Conservation (phyloP, 371 early-diverging fungal genomes). For the Mucor sp. region DNA sequence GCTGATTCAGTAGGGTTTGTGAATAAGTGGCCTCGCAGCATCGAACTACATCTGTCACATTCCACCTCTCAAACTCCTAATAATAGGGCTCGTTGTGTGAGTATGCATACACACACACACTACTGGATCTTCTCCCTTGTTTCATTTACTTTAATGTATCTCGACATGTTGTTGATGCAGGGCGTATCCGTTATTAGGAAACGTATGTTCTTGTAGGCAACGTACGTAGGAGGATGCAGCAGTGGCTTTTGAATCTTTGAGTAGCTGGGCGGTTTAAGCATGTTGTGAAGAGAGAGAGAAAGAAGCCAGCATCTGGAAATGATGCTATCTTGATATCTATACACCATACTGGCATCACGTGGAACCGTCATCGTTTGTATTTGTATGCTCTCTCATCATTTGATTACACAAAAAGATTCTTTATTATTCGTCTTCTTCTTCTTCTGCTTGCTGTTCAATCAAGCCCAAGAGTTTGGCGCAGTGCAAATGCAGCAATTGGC, state of each 20-base stretch:
- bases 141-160: slow-evolving; percentile 60
- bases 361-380: neutral
- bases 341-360: slow-evolving; percentile 6
- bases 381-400: neutral
- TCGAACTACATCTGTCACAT: slow-evolving; percentile 85
- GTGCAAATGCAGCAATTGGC: slow-evolving; percentile 56
- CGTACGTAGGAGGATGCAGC: slow-evolving; percentile 33
- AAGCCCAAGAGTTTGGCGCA: slow-evolving; percentile 45
- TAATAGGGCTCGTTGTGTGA: neutral
- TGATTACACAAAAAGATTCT: neutral
- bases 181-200: slow-evolving; percentile 88
- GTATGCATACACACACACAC: neutral
- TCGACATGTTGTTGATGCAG: slow-evolving; percentile 68
- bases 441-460: slow-evolving; percentile 9
- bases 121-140: neutral
- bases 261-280: slow-evolving; percentile 23
- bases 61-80: slow-evolving; percentile 69
- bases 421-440: neutral
- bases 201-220: slow-evolving; percentile 51
- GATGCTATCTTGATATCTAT: neutral
- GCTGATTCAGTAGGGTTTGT: slow-evolving; percentile 48
- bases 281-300: neutral
- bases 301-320: neutral
- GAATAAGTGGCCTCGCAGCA: slow-evolving; percentile 90
- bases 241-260: slow-evolving; percentile 15